These are phyloP conservation scores for Phaeodactylum tricornutum DNA, from an alignment of 108 stramenopile species.

Conservation along the genomic window DNA sequence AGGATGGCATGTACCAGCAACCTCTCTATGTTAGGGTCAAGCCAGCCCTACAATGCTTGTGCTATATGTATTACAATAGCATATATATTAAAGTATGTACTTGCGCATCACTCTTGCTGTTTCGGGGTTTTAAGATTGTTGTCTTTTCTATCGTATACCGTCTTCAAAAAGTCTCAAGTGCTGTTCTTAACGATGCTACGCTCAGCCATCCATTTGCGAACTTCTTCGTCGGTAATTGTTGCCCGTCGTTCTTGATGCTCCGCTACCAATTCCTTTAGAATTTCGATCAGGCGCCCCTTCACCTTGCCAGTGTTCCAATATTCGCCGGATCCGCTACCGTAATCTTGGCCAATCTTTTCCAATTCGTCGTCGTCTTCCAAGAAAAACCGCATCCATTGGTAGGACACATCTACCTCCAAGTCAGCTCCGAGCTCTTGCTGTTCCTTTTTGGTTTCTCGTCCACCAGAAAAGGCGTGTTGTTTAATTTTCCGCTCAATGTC, in stretches of 20 bases:
- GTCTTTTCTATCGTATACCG: no score
- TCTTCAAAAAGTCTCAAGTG: no score
- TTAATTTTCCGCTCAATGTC: conserved; percentile 85
- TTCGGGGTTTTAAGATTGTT: no score
- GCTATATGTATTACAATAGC: no score
- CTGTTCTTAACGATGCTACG: conserved; percentile 37
- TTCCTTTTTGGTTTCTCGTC: conserved; percentile 86
- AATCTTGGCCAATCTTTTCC: conserved; percentile 76
- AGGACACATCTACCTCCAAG: conserved; percentile 90
- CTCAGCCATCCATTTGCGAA: conserved; percentile 86
- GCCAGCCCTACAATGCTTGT: no score
- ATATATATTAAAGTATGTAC: no score
- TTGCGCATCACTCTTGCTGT: no score
- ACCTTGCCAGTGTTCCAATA: conserved; percentile 93
- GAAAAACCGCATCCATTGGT: conserved; percentile 97
- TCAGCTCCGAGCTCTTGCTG: conserved; percentile 93
- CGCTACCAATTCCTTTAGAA: conserved; percentile 79
- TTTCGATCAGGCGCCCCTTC: conserved; percentile 74
- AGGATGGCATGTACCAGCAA: no score
- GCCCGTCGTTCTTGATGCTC: conserved; percentile 85
- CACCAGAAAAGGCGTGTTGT: conserved; percentile 88
- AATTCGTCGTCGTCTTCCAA: conserved; percentile 97
- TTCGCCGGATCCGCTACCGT: conserved; percentile 84
- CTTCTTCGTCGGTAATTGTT: conserved; percentile 82
- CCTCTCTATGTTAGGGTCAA: no score